A percentile compares a stretch with the other conserved stretches of the same genome.
These are phyloP conservation scores for Tulasnella sp. DNA, from an alignment of 768 basidiomycete species.

Conservation along the genomic window DNA sequence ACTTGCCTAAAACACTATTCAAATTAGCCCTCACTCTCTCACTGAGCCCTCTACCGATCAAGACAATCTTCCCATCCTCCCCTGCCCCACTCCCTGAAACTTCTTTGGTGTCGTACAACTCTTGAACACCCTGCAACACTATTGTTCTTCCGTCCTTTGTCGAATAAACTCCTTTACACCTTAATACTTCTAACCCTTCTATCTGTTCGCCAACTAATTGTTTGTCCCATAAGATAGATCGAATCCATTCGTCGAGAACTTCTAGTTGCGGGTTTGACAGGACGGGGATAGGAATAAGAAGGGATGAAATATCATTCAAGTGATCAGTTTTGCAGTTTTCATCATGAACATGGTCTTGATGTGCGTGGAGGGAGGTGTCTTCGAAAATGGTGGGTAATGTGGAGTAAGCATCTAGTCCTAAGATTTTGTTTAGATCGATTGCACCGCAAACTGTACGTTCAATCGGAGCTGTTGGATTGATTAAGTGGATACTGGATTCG, in stretches of 20 bases:
- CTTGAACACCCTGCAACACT: slow-evolving; percentile 85
- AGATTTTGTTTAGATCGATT: slow-evolving; percentile 59
- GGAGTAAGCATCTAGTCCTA: slow-evolving; percentile 70
- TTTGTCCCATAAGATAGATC: slow-evolving; percentile 70
- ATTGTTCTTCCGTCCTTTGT: slow-evolving; percentile 42
- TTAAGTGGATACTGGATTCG: slow-evolving; percentile 38
- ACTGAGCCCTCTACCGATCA: slow-evolving; percentile 83
- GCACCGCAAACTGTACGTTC: slow-evolving; percentile 55
- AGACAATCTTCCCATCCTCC: slow-evolving; percentile 63
- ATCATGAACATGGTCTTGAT: slow-evolving; percentile 25
- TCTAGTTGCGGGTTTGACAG: slow-evolving; percentile 38
- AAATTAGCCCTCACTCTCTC: slow-evolving; percentile 18
- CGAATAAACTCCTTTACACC: slow-evolving; percentile 76
- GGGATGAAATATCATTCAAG: slow-evolving; percentile 57
- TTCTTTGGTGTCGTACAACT: slow-evolving; percentile 65
- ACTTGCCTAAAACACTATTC: background rate
- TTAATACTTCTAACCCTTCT: slow-evolving; percentile 41
- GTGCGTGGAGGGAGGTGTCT: slow-evolving; percentile 6
- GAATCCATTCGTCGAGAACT: slow-evolving; percentile 66
- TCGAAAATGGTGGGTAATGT: slow-evolving; percentile 29
- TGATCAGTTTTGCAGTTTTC: slow-evolving; percentile 19
- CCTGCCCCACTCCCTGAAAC: slow-evolving; percentile 33
- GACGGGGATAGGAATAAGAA: slow-evolving; percentile 55
- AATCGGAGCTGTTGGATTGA: slow-evolving; percentile 73
- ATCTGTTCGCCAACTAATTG: slow-evolving; percentile 30